phyloP scores from a whole-genome alignment of 768 basidiomycete species.

The Plicaturopsis crispa region DNA sequence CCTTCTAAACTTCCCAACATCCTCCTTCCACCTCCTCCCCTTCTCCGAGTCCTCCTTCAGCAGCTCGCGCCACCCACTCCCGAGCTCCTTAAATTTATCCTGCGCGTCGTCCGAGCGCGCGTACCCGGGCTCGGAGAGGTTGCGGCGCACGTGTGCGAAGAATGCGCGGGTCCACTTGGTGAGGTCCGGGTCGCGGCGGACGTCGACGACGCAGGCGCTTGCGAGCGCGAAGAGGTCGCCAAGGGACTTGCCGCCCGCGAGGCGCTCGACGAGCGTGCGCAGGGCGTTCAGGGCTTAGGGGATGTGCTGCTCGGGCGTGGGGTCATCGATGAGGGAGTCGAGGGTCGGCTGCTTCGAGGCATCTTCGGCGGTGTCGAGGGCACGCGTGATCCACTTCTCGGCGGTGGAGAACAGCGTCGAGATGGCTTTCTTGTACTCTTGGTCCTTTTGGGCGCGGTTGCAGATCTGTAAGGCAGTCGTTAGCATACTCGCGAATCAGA shows the following conservation, averaged over 20 bases:
- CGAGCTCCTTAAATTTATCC: no score
- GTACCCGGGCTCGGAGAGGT: constrained; percentile 44
- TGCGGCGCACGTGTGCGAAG: constrained; percentile 34
- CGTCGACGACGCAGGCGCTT: constrained; percentile 34
- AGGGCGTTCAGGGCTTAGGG: constrained; percentile 38
- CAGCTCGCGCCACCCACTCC: no score
- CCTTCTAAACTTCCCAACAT: constrained; percentile 35
- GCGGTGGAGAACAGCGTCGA: constrained; percentile 48
- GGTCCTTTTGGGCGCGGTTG: constrained; percentile 56
- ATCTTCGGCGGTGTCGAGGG: constrained; percentile 42
- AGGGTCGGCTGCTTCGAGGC: constrained; percentile 37
- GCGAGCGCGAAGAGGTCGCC: constrained; percentile 37
- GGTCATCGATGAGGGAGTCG: constrained; percentile 50
- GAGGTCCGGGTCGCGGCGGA: constrained; percentile 46
- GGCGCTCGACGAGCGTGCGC: constrained; percentile 37
- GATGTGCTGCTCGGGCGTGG: constrained; percentile 56
- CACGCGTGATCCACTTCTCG: constrained; percentile 48
- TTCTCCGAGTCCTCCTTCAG: no score
- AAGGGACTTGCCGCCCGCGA: constrained; percentile 41
- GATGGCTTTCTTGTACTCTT: constrained; percentile 49
- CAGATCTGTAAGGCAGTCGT: constrained; percentile 39
- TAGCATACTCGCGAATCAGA: no score
- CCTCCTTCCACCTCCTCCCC: constrained; percentile 44
- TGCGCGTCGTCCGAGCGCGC: constrained; percentile 43
- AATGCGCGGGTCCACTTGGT: constrained; percentile 49